Conservation (phyloP, 371 early-diverging fungal species). For the Phascolomyces articulosus region DNA sequence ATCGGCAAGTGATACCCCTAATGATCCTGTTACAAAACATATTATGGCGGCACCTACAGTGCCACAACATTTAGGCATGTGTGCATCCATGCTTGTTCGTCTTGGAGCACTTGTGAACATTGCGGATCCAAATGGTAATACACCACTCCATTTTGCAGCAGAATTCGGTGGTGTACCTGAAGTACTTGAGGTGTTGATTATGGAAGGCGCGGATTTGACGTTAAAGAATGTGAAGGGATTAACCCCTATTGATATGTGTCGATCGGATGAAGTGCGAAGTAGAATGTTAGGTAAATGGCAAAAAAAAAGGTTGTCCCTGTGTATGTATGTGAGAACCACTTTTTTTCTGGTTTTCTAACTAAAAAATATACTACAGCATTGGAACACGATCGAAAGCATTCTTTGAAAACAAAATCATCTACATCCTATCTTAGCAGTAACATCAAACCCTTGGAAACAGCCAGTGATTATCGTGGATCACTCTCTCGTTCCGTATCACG, state of each 20-base stretch:
- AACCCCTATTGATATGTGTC: conserved; percentile 56
- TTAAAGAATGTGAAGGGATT: conserved; percentile 55
- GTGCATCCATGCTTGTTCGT: conserved; percentile 56
- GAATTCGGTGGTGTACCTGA: conserved; percentile 61
- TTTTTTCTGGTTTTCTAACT: no score
- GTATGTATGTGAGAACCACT: no score
- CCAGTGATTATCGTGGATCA: conserved; percentile 30
- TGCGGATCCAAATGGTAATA: conserved; percentile 66
- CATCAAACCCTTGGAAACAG: conserved; percentile 45
- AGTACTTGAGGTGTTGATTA: conserved; percentile 52
- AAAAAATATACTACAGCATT: conserved; percentile 11
- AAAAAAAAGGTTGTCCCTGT: background rate
- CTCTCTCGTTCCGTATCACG: conserved; percentile 26
- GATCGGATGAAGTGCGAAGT: conserved; percentile 34
- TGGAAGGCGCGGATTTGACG: conserved; percentile 52
- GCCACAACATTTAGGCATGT: conserved; percentile 49
- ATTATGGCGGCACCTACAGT: conserved; percentile 23
- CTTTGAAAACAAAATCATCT: conserved; percentile 21
- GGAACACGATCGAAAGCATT: conserved; percentile 34
- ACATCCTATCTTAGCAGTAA: conserved; percentile 30
- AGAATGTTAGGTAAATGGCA: conserved; percentile 24
- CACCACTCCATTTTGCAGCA: conserved; percentile 72
- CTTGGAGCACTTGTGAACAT: conserved; percentile 64
- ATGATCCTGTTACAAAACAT: conserved; percentile 5
- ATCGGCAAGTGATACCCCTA: conserved; percentile 9